These are phyloP conservation scores for Russula virescens DNA, from an alignment of 768 basidiomycete genomes.

Conservation along the genomic window DNA sequence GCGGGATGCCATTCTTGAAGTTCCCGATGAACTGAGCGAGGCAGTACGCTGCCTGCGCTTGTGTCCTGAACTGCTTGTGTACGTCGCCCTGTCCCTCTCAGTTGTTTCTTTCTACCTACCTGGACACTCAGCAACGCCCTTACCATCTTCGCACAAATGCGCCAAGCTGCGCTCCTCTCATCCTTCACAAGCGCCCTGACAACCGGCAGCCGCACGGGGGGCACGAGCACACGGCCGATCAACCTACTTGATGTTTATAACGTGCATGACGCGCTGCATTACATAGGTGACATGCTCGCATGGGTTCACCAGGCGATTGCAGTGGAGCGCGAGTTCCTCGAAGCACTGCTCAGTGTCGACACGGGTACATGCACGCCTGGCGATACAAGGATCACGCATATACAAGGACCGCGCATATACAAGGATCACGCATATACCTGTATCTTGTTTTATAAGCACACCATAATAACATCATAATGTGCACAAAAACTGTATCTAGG, in stretches of 20 bases:
- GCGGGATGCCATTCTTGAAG: slow-evolving; percentile 68
- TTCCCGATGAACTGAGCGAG: slow-evolving; percentile 58
- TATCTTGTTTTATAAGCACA: too few relatives aligned
- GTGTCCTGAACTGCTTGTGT: slow-evolving; percentile 76
- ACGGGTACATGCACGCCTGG: slow-evolving; percentile 68
- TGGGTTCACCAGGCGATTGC: slow-evolving; percentile 98
- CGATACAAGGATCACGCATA: too few relatives aligned
- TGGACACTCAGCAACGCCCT: slow-evolving; percentile 58
- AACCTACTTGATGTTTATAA: too few relatives aligned
- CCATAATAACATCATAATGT: too few relatives aligned
- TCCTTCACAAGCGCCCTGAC: slow-evolving; percentile 86
- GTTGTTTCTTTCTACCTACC: background rate
- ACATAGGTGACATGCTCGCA: slow-evolving; percentile 97
- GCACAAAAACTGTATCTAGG: too few relatives aligned
- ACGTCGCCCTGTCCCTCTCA: slow-evolving; percentile 24
- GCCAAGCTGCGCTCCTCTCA: slow-evolving; percentile 73
- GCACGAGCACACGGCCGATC: slow-evolving; percentile 67
- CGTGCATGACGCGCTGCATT: slow-evolving; percentile 94
- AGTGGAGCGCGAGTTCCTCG: slow-evolving; percentile 90
- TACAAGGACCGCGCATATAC: too few relatives aligned
- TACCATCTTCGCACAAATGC: slow-evolving; percentile 67
- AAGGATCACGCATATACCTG: too few relatives aligned
- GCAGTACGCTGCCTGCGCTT: slow-evolving; percentile 67
- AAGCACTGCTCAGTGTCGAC: slow-evolving; percentile 71
- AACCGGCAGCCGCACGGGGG: slow-evolving; percentile 39